phyloP scores from a whole-genome alignment of 495 filamentous ascomycete species.

The Letharia columbiana region DNA sequence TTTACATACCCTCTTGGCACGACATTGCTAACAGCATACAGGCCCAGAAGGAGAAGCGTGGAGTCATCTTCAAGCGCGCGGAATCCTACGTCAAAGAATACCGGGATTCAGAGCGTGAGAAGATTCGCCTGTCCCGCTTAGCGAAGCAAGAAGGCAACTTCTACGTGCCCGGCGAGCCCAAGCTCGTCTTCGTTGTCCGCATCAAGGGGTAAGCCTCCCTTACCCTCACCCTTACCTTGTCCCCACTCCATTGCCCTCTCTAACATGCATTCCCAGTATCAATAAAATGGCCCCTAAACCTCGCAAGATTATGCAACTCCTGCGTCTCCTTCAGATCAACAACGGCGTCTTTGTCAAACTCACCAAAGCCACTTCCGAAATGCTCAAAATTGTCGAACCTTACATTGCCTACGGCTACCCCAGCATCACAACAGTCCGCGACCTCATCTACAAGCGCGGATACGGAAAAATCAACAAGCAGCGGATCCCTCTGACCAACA shows the following conservation, averaged over 20 bases:
- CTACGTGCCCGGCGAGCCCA: constrained; percentile 89
- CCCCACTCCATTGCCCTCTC: neutral
- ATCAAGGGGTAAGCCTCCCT: constrained; percentile 77
- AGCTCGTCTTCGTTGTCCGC: constrained; percentile 96
- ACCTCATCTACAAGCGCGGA: constrained; percentile 99
- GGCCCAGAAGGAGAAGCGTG: constrained; percentile 95
- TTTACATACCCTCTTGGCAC: constrained; percentile 25
- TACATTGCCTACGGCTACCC: constrained; percentile 99
- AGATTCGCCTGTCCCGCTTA: constrained; percentile 81
- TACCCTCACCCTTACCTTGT: neutral
- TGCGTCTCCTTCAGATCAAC: constrained; percentile 99
- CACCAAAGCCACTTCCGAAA: constrained; percentile 96
- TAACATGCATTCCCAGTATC: constrained; percentile 56
- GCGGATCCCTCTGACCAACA: constrained; percentile 93
- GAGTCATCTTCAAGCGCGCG: constrained; percentile 98
- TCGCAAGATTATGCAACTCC: constrained; percentile 98
- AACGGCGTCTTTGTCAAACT: constrained; percentile 96
- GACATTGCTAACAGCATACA: constrained; percentile 33
- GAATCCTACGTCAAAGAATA: constrained; percentile 99
- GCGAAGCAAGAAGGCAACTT: constrained; percentile 88
- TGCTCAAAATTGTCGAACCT: constrained; percentile 95
- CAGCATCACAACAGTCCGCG: constrained; percentile 96
- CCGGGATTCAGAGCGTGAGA: constrained; percentile 95
- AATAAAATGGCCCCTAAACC: constrained; percentile 99
- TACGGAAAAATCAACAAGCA: constrained; percentile 97